phyloP scores from a whole-genome alignment of 345 rosid species.

The Brassica incana region DNA sequence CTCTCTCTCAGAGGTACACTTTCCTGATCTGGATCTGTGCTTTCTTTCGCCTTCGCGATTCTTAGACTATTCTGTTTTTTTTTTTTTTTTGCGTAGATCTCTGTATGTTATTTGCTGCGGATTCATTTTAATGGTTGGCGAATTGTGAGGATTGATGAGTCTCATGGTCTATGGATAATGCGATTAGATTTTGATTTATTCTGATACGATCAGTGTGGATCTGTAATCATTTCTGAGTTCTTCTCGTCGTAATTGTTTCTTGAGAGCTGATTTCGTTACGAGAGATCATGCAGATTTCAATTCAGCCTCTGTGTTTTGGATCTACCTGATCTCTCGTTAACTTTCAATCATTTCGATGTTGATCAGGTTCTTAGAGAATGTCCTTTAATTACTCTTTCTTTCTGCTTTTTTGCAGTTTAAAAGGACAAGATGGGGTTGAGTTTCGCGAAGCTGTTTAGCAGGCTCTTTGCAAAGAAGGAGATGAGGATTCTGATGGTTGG shows the following conservation, averaged over 20 bases:
- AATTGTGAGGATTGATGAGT: neutral
- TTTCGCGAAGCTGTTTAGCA: constrained; percentile 66
- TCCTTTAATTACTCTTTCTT: neutral
- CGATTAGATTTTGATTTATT: neutral
- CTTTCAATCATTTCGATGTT: neutral
- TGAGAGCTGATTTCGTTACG: no score
- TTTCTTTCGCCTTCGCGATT: neutral
- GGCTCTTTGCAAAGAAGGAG: constrained; percentile 78
- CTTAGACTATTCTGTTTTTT: neutral
- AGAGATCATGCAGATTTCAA: no score
- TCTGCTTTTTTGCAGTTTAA: constrained; percentile 6
- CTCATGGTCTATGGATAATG: neutral
- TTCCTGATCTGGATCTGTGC: constrained; percentile 23
- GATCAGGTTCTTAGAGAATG: neutral
- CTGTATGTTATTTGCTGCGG: neutral
- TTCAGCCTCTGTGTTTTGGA: neutral
- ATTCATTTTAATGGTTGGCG: neutral
- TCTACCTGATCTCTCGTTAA: neutral
- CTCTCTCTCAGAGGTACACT: constrained; percentile 20
- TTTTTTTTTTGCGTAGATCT: neutral
- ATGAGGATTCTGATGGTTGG: constrained; percentile 89
- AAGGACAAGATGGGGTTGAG: constrained; percentile 52
- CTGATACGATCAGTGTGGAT: constrained; percentile 12
- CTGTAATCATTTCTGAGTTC: neutral
- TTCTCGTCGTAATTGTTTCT: no score